These are phyloP conservation scores for Rosellinia necatrix DNA, from an alignment of 2,329 filamentous ascomycete genomes.

Conservation along the genomic window DNA sequence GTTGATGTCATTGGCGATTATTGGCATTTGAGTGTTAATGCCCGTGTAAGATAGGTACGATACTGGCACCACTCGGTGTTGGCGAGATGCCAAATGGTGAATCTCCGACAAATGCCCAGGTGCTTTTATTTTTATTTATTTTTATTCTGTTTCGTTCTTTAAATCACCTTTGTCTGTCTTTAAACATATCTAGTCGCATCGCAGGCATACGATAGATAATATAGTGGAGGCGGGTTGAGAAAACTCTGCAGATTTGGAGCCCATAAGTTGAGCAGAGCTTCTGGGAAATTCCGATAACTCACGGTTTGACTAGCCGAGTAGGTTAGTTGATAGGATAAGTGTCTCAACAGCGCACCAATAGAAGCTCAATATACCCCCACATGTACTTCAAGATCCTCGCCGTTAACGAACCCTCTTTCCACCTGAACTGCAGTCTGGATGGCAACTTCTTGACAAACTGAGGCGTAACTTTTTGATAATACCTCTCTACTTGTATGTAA, in stretches of 20 bases:
- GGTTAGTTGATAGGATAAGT: background rate
- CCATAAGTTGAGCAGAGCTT: constrained; percentile 6
- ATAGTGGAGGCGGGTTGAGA: background rate
- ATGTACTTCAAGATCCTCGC: constrained; percentile 5
- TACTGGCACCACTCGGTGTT: too few species aligned
- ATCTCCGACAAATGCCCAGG: too few species aligned
- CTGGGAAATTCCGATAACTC: background rate
- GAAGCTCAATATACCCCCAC: constrained; percentile 27
- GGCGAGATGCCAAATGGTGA: background rate
- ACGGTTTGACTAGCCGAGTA: constrained; percentile 3
- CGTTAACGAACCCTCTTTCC: background rate
- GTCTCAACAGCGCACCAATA: constrained; percentile 19
- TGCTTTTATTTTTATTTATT: too few species aligned
- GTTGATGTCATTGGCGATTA: constrained; percentile 21
- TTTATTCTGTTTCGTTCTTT: too few species aligned
- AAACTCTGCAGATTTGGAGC: constrained; percentile 10
- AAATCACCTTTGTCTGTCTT: too few species aligned
- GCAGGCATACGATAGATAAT: background rate
- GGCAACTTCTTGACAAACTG: constrained; percentile 12
- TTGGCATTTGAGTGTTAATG: too few species aligned
- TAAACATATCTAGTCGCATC: too few species aligned
- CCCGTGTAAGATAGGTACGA: too few species aligned
- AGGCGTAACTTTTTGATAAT: background rate
- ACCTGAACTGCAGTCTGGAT: background rate
- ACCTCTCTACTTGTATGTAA: background rate